Percentiles rank a stretch among this genome's conserved stretches.
Evolutionary conservation across 768 basidiomycete species (phyloP).

Genomic region (Tulasnella sp.): DNA sequence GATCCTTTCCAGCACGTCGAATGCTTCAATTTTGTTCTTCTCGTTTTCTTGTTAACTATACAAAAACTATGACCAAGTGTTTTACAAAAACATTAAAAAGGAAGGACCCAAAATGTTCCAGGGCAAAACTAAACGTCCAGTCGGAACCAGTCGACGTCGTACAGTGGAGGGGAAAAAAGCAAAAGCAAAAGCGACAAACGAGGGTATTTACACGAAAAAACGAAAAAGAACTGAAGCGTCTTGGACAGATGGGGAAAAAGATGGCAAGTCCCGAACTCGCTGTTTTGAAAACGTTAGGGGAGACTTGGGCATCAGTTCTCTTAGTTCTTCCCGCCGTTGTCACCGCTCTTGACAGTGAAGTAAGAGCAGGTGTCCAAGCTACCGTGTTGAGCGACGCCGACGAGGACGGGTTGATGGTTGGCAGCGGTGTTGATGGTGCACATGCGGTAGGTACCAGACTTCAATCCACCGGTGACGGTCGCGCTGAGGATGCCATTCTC

Average conservation of each 20-base stretch:
- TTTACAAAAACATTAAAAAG: conserved; percentile 9
- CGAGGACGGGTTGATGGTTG: conserved; percentile 50
- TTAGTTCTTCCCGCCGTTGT: conserved; percentile 62
- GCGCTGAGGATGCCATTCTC: conserved; percentile 48
- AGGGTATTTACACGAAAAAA: not conserved
- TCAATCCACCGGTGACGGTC: conserved; percentile 52
- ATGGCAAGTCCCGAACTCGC: not conserved
- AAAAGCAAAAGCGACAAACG: not conserved
- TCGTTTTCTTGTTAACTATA: not conserved
- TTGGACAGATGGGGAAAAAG: not conserved
- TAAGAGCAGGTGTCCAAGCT: conserved; percentile 8
- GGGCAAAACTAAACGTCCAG: not conserved
- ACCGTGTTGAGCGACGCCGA: conserved; percentile 20
- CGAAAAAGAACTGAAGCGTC: not conserved
- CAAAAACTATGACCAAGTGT: not conserved
- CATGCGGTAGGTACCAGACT: conserved; percentile 56
- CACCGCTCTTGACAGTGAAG: conserved; percentile 52
- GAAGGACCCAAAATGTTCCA: not conserved
- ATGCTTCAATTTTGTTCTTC: not conserved
- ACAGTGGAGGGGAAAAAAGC: not conserved
- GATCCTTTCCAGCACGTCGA: not conserved
- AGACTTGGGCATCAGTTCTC: conserved; percentile 36
- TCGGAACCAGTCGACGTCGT: conserved; percentile 13
- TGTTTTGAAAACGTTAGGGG: not conserved
- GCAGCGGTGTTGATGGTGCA: conserved; percentile 54